These are phyloP conservation scores for Biancaea sappan DNA, from an alignment of 306 rosid species.

Conservation along the genomic window DNA sequence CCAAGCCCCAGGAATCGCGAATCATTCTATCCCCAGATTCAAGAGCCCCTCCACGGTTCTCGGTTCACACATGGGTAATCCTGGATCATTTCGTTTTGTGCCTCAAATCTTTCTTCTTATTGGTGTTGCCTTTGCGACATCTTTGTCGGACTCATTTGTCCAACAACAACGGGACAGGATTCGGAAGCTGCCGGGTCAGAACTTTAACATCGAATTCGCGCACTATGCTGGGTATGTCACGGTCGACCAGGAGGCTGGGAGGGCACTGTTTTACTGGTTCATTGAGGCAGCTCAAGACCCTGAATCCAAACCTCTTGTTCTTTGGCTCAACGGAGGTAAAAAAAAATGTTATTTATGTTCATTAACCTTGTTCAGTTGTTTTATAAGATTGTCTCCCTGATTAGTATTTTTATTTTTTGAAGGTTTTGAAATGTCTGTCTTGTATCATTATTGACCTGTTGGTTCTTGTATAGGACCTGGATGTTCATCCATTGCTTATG, in stretches of 20 bases:
- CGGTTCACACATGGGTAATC: constrained; percentile 39
- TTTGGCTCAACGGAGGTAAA: constrained; percentile 78
- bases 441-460: too few species aligned
- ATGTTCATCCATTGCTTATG: constrained; percentile 88
- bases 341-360: neutral
- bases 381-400: neutral
- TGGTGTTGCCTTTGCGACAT: constrained; percentile 1
- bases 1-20: neutral
- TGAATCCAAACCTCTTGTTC: constrained; percentile 61
- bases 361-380: neutral
- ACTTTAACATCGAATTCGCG: constrained; percentile 46
- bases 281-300: constrained; percentile 58
- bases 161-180: constrained; percentile 57
- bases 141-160: constrained; percentile 37
- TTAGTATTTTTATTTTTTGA: neutral
- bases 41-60: neutral
- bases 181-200: constrained; percentile 56
- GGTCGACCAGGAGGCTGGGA: constrained; percentile 62
- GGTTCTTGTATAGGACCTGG: constrained; percentile 66
- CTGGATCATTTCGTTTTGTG: constrained; percentile 30
- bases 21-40: neutral
- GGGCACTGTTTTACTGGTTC: constrained; percentile 75
- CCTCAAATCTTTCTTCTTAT: constrained; percentile 33
- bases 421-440: neutral
- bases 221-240: constrained; percentile 72